Evolutionary conservation across 1,284 basidiomycete species (phyloP).

Genomic region (Ustilago nuda): DNA sequence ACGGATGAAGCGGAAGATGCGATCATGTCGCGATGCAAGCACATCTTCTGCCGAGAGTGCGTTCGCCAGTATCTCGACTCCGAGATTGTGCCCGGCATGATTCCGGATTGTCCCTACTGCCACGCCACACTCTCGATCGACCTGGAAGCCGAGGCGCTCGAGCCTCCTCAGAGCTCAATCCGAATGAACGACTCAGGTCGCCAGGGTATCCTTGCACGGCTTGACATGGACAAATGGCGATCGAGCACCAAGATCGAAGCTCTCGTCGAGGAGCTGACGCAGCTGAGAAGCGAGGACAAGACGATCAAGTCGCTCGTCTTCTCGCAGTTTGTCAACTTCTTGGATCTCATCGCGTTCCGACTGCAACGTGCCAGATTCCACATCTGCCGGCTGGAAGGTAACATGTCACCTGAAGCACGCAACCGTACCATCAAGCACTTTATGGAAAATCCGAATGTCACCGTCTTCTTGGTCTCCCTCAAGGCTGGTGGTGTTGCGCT

Average conservation of each 20-base stretch:
- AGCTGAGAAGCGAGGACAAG: conserved; percentile 83
- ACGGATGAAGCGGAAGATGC: conserved; percentile 97
- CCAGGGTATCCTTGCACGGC: conserved; percentile 91
- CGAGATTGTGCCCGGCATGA: conserved; percentile 74
- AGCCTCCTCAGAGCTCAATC: conserved; percentile 75
- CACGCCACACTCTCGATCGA: conserved; percentile 94
- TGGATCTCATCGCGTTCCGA: conserved; percentile 88
- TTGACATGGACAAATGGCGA: conserved; percentile 89
- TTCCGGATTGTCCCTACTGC: conserved; percentile 92
- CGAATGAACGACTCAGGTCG: conserved; percentile 72
- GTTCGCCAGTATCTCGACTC: conserved; percentile 88
- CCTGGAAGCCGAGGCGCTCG: conserved; percentile 89
- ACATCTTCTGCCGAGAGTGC: conserved; percentile 88
- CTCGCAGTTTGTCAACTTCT: conserved; percentile 85
- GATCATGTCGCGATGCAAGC: conserved; percentile 85
- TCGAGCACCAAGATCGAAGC: conserved; percentile 98
- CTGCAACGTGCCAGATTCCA: conserved; percentile 86
- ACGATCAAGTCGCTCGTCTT: conserved; percentile 98
- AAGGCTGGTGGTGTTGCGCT: conserved; percentile 94
- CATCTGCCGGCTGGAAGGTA: conserved; percentile 94
- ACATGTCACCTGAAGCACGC: conserved; percentile 94
- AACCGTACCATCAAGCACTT: conserved; percentile 95
- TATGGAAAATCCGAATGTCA: conserved; percentile 93
- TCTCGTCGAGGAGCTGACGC: conserved; percentile 90
- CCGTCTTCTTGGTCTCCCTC: conserved; percentile 91